A percentile compares a stretch with the other conserved stretches of the same genome.
phyloP scores from a whole-genome alignment of 306 rosid genomes.

The Macrotyloma uniflorum region DNA sequence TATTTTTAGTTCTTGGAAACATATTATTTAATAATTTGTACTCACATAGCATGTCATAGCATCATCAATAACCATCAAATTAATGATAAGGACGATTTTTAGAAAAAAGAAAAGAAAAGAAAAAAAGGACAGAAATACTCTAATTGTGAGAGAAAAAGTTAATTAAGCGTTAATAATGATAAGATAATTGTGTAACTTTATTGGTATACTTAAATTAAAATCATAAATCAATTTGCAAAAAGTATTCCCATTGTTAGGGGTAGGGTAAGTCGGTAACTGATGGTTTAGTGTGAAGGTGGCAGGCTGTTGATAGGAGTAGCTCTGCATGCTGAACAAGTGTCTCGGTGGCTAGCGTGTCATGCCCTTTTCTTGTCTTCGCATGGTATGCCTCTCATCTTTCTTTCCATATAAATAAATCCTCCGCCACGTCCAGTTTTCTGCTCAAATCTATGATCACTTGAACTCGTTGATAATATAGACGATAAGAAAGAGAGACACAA shows the following conservation, averaged over 20 bases:
- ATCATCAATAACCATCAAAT: too few relatives aligned
- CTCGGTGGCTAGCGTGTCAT: conserved; percentile 16
- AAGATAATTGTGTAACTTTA: too few relatives aligned
- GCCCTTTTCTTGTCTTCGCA: background rate
- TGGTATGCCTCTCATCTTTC: background rate
- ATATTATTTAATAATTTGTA: too few relatives aligned
- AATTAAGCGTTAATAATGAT: too few relatives aligned
- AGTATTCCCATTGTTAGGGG: background rate
- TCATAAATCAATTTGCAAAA: background rate
- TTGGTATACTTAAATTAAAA: background rate
- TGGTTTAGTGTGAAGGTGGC: conserved; percentile 29
- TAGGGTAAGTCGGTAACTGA: background rate
- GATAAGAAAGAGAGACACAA: background rate
- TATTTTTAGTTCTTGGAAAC: too few relatives aligned
- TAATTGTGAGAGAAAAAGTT: too few relatives aligned
- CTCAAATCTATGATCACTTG: background rate
- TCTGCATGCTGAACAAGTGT: conserved; percentile 49
- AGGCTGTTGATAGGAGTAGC: background rate
- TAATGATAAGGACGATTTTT: too few relatives aligned
- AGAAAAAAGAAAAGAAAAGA: too few relatives aligned
- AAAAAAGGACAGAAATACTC: too few relatives aligned
- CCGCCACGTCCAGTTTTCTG: background rate
- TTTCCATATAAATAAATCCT: conserved; percentile 33
- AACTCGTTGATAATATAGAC: background rate
- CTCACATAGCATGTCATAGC: too few relatives aligned